Conservation (phyloP, 371 early-diverging fungal species). For the Mucor saturninus region DNA sequence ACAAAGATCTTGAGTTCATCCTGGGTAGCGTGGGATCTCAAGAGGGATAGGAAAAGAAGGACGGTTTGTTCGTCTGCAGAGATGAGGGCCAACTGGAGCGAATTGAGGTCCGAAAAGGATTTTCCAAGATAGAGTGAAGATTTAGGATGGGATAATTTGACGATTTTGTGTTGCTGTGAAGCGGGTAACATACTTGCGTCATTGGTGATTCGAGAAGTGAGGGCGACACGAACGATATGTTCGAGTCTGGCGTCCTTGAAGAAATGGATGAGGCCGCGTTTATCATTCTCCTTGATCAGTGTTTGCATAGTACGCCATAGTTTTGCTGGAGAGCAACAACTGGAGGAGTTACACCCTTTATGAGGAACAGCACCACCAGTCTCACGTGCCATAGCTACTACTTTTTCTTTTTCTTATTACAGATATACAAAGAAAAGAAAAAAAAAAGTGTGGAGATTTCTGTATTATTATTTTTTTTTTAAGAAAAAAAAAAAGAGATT, state of each 20-base stretch:
- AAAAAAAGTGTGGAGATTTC: background rate
- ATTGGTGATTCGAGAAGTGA: slow-evolving; percentile 32
- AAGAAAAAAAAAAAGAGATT: background rate
- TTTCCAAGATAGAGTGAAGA: slow-evolving; percentile 20
- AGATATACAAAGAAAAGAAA: background rate
- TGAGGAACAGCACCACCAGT: slow-evolving; percentile 18
- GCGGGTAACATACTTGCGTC: slow-evolving; percentile 27
- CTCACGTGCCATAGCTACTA: slow-evolving; percentile 7
- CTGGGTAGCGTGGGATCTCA: slow-evolving; percentile 12
- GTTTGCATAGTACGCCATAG: slow-evolving; percentile 35
- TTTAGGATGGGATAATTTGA: slow-evolving; percentile 7
- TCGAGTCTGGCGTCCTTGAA: slow-evolving; percentile 25
- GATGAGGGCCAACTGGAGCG: slow-evolving; percentile 29
- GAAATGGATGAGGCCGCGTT: slow-evolving; percentile 16
- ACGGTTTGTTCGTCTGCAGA: slow-evolving; percentile 23
- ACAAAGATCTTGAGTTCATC: slow-evolving; percentile 48
- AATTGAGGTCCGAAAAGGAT: slow-evolving; percentile 25
- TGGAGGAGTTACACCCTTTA: slow-evolving; percentile 33
- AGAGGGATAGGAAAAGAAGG: slow-evolving; percentile 13
- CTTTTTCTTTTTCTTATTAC: too few relatives aligned
- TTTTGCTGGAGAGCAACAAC: slow-evolving; percentile 34
- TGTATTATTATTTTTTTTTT: background rate
- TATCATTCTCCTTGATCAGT: slow-evolving; percentile 23
- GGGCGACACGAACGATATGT: slow-evolving; percentile 30
- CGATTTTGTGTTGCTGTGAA: slow-evolving; percentile 28